A percentile compares a stretch with the other conserved stretches of the same genome.
These are phyloP conservation scores for Paramecium sexaurelia DNA, from an alignment of 73 alveolate genomes.

Conservation along the genomic window DNA sequence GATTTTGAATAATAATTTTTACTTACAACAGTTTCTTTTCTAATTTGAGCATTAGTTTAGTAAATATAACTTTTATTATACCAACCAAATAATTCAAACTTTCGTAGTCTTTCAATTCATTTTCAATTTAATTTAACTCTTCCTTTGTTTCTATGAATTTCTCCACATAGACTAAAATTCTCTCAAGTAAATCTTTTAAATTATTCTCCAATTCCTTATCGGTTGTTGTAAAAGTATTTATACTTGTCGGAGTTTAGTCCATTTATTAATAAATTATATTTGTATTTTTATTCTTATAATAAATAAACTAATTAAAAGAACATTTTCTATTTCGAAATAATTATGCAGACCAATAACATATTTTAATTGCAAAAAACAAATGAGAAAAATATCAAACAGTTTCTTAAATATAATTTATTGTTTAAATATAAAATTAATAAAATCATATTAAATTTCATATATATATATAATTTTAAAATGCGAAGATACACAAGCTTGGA, in stretches of 20 bases:
- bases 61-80: conserved; percentile 39
- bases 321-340: background rate
- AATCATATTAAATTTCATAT: background rate
- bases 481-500: background rate
- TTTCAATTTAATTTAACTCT: conserved; percentile 45
- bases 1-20: conserved; percentile 19
- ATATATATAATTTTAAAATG: background rate
- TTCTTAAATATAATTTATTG: background rate
- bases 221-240: background rate
- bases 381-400: background rate
- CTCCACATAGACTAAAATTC: background rate
- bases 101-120: conserved; percentile 47
- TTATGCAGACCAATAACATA: background rate
- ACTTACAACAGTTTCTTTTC: conserved; percentile 47
- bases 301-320: background rate
- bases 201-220: conserved; percentile 26
- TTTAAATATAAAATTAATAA: background rate
- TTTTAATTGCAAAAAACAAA: background rate
- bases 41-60: conserved; percentile 22
- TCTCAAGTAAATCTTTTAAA: conserved; percentile 28
- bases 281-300: background rate
- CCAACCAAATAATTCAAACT: conserved; percentile 33
- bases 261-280: background rate
- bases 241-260: conserved; percentile 36
- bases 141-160: conserved; percentile 46